phyloP scores from a whole-genome alignment of 768 basidiomycete genomes.

The Cyclocybe cylindracea region DNA sequence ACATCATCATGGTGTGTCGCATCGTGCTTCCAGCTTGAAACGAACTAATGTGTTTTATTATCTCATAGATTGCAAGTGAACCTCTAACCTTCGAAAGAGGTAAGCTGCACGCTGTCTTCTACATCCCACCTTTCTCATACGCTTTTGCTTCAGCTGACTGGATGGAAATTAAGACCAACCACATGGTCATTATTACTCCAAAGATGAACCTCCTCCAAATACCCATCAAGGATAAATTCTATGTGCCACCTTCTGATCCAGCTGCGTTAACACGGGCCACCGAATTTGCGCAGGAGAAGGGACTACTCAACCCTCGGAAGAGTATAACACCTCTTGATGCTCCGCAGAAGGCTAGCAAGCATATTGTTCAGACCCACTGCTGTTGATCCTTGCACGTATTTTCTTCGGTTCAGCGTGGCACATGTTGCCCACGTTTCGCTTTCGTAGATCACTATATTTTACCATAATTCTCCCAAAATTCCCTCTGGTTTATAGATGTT shows the following conservation, averaged over 20 bases:
- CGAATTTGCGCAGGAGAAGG: conserved; percentile 87
- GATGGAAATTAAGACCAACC: conserved; percentile 98
- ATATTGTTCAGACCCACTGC: conserved; percentile 12
- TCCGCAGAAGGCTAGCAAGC: conserved; percentile 16
- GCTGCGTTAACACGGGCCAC: conserved; percentile 66
- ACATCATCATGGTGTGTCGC: conserved; percentile 80
- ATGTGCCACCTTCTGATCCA: conserved; percentile 85
- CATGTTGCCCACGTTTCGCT: no score
- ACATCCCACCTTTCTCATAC: conserved; percentile 2
- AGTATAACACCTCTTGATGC: conserved; percentile 20
- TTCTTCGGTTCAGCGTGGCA: neutral
- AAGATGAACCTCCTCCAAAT: conserved; percentile 96
- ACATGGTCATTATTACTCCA: conserved; percentile 92
- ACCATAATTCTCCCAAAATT: no score
- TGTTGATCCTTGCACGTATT: neutral
- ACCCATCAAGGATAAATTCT: conserved; percentile 92
- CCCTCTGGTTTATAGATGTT: no score
- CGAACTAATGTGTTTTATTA: conserved; percentile 1
- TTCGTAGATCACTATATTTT: no score
- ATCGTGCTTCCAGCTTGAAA: conserved; percentile 11
- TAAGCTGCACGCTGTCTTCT: conserved; percentile 23
- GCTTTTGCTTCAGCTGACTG: conserved; percentile 69
- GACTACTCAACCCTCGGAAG: conserved; percentile 68
- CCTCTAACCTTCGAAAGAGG: conserved; percentile 97
- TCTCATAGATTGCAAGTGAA: conserved; percentile 76